Base-by-base conservation (phyloP, 2,329 filamentous ascomycete species). In the Verticillium dahliae region DNA sequence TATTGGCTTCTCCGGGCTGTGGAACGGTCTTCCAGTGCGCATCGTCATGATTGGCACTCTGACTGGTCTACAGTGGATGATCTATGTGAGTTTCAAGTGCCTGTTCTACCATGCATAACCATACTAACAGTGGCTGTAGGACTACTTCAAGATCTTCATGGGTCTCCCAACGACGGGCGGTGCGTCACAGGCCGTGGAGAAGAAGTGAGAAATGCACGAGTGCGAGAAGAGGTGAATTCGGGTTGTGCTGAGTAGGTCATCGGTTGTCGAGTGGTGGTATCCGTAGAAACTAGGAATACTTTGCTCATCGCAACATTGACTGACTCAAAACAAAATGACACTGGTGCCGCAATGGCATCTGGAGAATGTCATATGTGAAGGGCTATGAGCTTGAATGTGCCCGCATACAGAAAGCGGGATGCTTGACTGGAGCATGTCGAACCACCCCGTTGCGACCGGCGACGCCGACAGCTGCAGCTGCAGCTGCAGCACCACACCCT, bases 51-150 rank as follows among this genome's bases (percentile, higher is more conserved):
- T 96, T 66, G 90, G 89, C 67, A 90, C 86, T 34, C 74, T 90
- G 70, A 96, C 91, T 22, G 91, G 90, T 62, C 78, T 96, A 64
- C 92, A 97, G 79, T 97, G 92, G 92, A 91, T 96, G 88, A 95
- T 93, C 73, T 95, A 93, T 78, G 89, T 85, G 70, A 80, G 82
- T 76, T n/a, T 41, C 15, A 33, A 50, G 6, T 38, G 38, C 34
- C 35, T 57, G n/a, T 37, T 37, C 35, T 4, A 27, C 7, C 13
- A 45, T 33, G 13, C 10, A 14, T n/a, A 13, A 22, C 60, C 6
- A 75, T 64, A 22, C 50, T 59, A 52, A 60, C 68, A 71, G 59
- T 72, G 62, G 1, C 57, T 61, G 55, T 66, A 87, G 84, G 90
- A 94, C 70, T 92, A 90, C 67, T 93, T 93, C 83, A 94, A 95